A percentile compares a stretch with the other conserved stretches of the same genome.
Evolutionary conservation across 1,139 yeast genomes (phyloP).

Genomic region (Yamadazyma dushanensis): DNA sequence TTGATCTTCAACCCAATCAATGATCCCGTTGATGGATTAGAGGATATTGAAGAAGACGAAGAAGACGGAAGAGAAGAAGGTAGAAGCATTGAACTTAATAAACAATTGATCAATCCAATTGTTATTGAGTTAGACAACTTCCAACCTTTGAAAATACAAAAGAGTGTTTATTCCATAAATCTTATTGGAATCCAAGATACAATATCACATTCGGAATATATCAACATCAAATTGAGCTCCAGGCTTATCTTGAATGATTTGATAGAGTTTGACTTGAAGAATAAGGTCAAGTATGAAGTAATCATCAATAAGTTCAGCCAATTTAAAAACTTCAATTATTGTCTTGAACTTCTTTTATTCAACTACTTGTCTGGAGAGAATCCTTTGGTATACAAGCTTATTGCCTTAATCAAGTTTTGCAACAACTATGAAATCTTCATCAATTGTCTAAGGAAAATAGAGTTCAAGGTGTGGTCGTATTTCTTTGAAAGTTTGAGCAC

Average conservation of each 20-base stretch:
- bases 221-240: conserved; percentile 29
- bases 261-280: conserved; percentile 39
- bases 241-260: conserved; percentile 39
- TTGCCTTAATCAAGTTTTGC: conserved; percentile 30
- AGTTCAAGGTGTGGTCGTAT: conserved; percentile 39
- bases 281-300: conserved; percentile 17
- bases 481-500: conserved; percentile 36
- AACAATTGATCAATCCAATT: conserved; percentile 26
- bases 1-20: conserved; percentile 21
- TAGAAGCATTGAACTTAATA: conserved; percentile 5
- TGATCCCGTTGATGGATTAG: conserved; percentile 23
- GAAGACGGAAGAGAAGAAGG: conserved; percentile 3
- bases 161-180: conserved; percentile 20
- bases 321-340: conserved; percentile 37
- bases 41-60: conserved; percentile 20
- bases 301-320: conserved; percentile 26
- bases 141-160: conserved; percentile 29
- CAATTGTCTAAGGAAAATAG: conserved; percentile 46
- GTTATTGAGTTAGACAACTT: conserved; percentile 26
- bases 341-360: conserved; percentile 42
- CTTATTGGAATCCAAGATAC: conserved; percentile 37
- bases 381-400: conserved; percentile 18
- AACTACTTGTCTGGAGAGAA: conserved; percentile 28
- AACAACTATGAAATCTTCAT: conserved; percentile 36
- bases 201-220: conserved; percentile 19